Percentiles rank a stretch among this genome's conserved stretches.
Evolutionary conservation across 495 filamentous ascomycete species (phyloP).

Genomic region (Collariella sp.): DNA sequence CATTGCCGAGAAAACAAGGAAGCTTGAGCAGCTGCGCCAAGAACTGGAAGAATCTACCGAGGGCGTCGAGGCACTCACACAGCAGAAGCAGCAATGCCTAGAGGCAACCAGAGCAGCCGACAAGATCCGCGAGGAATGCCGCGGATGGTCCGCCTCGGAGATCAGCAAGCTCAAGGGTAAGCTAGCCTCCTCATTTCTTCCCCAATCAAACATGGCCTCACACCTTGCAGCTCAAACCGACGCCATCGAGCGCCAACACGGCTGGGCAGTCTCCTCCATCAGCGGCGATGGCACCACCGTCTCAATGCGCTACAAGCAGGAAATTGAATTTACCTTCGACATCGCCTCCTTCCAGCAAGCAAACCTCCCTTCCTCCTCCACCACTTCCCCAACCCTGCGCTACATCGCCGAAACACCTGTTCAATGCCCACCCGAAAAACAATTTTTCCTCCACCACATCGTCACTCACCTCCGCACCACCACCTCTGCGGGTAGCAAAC

Average conservation of each 20-base stretch:
- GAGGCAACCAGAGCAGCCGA: slow-evolving; percentile 78
- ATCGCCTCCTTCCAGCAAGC: slow-evolving; percentile 46
- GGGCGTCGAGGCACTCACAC: slow-evolving; percentile 48
- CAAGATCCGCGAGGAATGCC: slow-evolving; percentile 72
- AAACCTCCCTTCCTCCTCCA: too few species aligned
- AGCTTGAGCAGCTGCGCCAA: slow-evolving; percentile 54
- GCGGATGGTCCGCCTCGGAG: slow-evolving; percentile 79
- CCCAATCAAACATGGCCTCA: slow-evolving; percentile 1
- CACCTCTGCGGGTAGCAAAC: slow-evolving; percentile 25
- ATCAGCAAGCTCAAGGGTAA: slow-evolving; percentile 64
- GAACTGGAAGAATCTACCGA: slow-evolving; percentile 56
- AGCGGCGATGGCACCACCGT: slow-evolving; percentile 51
- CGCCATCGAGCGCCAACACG: slow-evolving; percentile 56
- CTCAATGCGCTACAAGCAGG: slow-evolving; percentile 68
- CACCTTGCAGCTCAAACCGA: slow-evolving; percentile 51
- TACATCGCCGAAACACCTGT: slow-evolving; percentile 45
- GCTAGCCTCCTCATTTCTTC: slow-evolving; percentile 16
- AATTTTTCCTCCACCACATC: slow-evolving; percentile 64
- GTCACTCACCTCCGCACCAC: slow-evolving; percentile 46
- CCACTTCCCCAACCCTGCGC: slow-evolving; percentile 42
- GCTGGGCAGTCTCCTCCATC: slow-evolving; percentile 70
- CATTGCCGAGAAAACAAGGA: slow-evolving; percentile 55
- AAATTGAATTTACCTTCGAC: slow-evolving; percentile 72
- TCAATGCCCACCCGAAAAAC: slow-evolving; percentile 45
- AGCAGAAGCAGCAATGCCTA: slow-evolving; percentile 57